Evolutionary conservation across 1,284 basidiomycete species (phyloP), one percentile per base, ranked within the genome.

Genomic region (Cutaneotrichosporon spelunceum): DNA sequence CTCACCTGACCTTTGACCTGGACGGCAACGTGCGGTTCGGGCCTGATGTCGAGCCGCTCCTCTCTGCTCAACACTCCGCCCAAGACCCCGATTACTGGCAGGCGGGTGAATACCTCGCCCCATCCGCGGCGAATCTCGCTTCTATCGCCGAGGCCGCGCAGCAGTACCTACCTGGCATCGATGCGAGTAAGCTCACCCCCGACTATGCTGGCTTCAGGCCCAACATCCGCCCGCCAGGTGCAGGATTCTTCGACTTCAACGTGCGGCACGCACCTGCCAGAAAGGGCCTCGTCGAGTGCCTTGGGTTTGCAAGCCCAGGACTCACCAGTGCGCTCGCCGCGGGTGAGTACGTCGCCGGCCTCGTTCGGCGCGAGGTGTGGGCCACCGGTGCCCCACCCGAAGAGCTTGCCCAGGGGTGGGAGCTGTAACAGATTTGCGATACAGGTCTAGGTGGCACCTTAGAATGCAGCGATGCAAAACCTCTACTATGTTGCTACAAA

Each of bases 131-230:
- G 21, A 82, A 84, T 24, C 71, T 89, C 42, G 74, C 79, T 33
- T 80, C 85, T 59, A 92, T 94, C 83, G 82, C 87, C 65, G 67
- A 80, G 24, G 87, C 88, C 4, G 77, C 78, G 4, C 70, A 72
- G 60, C 60, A 65, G 48, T 95, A 94, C 78, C 82, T 99, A 39
- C 91, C 93, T 0, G 82, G 80, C 8, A 84, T 97, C 19, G 72
- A 76, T 10, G 72, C 84, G 2, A 82, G 86, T 9, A 86, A 87
- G 0, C 82, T 99, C 57, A 82, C 85, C 63, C 88, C 92, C 2
- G 94, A 96, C 77, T 98, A 97, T 75, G 87, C 88, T 24, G 95
- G 95, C 2, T 86, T 99, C 66, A 83, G 95, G 60, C 93, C 95
- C 4, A 98, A 98, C 77, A 81, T 97, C 16, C 85, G 86, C 6